phyloP scores from a whole-genome alignment of 768 basidiomycete genomes.

The Melanogaster broomeanus region DNA sequence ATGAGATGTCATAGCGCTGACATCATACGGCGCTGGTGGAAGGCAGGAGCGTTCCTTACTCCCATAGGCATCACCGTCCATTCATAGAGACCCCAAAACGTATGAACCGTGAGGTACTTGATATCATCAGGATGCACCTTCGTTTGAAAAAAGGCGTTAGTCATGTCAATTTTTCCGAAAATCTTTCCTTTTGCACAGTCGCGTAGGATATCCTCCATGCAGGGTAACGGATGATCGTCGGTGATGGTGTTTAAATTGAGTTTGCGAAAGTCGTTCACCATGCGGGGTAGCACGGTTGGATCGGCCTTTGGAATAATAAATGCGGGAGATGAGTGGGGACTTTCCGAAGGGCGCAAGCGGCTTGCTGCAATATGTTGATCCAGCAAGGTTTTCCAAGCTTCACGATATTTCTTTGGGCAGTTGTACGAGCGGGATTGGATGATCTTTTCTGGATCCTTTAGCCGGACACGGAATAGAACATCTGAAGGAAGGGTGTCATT shows the following conservation, averaged over 20 bases:
- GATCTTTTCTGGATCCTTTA: not conserved
- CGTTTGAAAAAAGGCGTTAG: too few relatives aligned
- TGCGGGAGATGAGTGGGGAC: conserved; percentile 30
- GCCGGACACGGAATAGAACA: not conserved
- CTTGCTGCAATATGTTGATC: conserved; percentile 37
- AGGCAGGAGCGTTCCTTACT: conserved; percentile 12
- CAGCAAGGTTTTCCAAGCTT: conserved; percentile 36
- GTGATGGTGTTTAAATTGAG: conserved; percentile 5
- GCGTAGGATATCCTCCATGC: too few relatives aligned
- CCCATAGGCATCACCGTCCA: conserved; percentile 21
- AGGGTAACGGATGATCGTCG: too few relatives aligned
- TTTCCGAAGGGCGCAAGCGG: conserved; percentile 29
- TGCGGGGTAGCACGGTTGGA: not conserved
- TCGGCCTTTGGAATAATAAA: conserved; percentile 10
- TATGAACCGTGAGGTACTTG: conserved; percentile 36
- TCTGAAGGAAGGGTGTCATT: too few relatives aligned
- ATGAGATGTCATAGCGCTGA: too few relatives aligned
- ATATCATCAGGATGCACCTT: too few relatives aligned
- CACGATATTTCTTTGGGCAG: conserved; percentile 34
- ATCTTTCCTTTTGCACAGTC: conserved; percentile 22
- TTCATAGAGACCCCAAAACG: conserved; percentile 41
- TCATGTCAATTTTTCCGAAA: conserved; percentile 28
- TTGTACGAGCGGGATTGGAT: conserved; percentile 29
- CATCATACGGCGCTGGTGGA: conserved; percentile 17
- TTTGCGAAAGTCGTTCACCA: conserved; percentile 3